Conservation (phyloP, 2,329 filamentous ascomycete genomes). For the Stachybotrys chlorohalonatus region DNA sequence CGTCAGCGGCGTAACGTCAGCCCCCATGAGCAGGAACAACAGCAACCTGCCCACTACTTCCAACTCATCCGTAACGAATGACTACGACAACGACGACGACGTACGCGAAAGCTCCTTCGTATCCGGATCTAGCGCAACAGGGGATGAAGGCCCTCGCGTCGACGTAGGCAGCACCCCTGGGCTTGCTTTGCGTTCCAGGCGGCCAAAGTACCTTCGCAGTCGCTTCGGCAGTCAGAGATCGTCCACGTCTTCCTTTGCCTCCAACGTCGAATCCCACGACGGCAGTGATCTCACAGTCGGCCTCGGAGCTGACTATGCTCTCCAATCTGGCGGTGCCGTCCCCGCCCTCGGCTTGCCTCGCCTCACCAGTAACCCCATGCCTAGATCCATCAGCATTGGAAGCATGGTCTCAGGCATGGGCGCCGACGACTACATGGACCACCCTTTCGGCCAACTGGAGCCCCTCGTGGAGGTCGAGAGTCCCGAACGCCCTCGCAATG, state of each 20-base stretch:
- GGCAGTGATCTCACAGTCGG: conserved; percentile 68
- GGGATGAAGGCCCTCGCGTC: conserved; percentile 16
- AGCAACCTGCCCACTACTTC: conserved; percentile 2
- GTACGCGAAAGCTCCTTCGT: conserved; percentile 21
- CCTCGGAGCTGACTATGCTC: conserved; percentile 62
- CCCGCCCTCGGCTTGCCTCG: conserved; percentile 44
- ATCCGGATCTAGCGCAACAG: conserved; percentile 17
- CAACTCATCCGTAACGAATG: background rate
- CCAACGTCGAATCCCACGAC: conserved; percentile 42
- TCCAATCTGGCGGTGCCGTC: conserved; percentile 71
- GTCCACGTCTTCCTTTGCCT: conserved; percentile 50
- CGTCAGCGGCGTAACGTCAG: conserved; percentile 33
- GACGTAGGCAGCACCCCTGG: conserved; percentile 40
- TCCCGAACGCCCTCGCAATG: conserved; percentile 26
- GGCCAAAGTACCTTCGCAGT: conserved; percentile 50
- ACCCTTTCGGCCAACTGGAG: conserved; percentile 35
- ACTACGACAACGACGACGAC: conserved; percentile 15
- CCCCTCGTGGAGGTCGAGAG: conserved; percentile 40
- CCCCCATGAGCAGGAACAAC: conserved; percentile 4
- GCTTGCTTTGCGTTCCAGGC: conserved; percentile 34
- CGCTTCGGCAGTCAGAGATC: conserved; percentile 49
- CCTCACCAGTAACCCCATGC: conserved; percentile 47
- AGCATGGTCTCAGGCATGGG: conserved; percentile 70
- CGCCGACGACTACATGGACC: conserved; percentile 45
- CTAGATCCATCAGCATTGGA: conserved; percentile 74